These are phyloP conservation scores for Schizosaccharomyces octosporus DNA, from an alignment of 805 yeast genomes.

Conservation along the genomic window DNA sequence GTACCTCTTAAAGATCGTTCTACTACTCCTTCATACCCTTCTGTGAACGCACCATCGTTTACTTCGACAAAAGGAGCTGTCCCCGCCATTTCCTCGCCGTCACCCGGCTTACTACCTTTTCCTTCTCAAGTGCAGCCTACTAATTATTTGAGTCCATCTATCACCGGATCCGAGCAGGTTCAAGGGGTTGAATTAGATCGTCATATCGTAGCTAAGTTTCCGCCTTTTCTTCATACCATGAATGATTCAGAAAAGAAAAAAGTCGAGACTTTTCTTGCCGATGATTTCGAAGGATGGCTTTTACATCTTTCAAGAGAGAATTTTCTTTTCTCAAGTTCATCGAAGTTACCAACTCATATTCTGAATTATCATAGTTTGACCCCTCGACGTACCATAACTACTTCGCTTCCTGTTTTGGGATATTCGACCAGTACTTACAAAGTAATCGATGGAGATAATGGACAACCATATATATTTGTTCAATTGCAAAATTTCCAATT, in stretches of 20 bases:
- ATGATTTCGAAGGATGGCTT: not conserved
- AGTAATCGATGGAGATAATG: not conserved
- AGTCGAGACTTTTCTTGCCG: not conserved
- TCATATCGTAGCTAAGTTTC: not conserved
- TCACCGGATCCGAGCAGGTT: not conserved
- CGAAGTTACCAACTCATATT: not conserved
- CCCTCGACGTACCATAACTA: not conserved
- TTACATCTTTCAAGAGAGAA: not conserved
- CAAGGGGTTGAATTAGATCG: not conserved
- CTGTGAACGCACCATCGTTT: too few species aligned
- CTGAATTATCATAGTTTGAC: not conserved
- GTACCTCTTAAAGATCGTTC: not conserved
- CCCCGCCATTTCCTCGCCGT: too few species aligned
- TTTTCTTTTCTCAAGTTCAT: not conserved
- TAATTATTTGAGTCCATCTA: not conserved
- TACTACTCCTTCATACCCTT: too few species aligned
- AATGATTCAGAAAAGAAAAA: not conserved
- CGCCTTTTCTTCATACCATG: not conserved
- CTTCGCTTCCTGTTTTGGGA: not conserved
- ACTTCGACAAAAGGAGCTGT: too few species aligned
- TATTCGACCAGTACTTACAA: not conserved
- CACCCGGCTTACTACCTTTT: too few species aligned
- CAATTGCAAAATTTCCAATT: not conserved
- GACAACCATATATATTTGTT: not conserved
- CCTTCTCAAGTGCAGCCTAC: too few species aligned